Conservation (phyloP, 805 yeast genomes). For the Metschnikowia lachancei region DNA sequence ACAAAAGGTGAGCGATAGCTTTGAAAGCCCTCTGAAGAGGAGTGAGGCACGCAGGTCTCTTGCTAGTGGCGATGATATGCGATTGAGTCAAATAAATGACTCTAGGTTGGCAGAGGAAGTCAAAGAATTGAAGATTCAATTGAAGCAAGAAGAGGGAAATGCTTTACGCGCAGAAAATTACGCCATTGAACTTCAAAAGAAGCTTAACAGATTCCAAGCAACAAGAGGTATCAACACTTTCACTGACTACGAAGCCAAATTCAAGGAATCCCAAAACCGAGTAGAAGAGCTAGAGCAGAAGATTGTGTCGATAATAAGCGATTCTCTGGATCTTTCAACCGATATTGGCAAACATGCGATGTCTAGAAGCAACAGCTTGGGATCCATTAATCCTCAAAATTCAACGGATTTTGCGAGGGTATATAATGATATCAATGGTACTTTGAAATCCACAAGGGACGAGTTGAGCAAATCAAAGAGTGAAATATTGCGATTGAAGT, state of each 20-base stretch:
- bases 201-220: slow-evolving; percentile 40
- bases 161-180: slow-evolving; percentile 51
- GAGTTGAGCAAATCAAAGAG: slow-evolving; percentile 41
- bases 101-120: slow-evolving; percentile 37
- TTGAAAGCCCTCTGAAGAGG: slow-evolving; percentile 21
- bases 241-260: slow-evolving; percentile 38
- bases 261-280: slow-evolving; percentile 34
- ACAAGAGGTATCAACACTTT: slow-evolving; percentile 36
- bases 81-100: slow-evolving; percentile 17
- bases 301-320: slow-evolving; percentile 19
- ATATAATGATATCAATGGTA: slow-evolving; percentile 49
- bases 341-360: slow-evolving; percentile 12
- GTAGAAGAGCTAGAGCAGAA: slow-evolving; percentile 32
- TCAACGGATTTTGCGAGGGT: slow-evolving; percentile 46
- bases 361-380: slow-evolving; percentile 36
- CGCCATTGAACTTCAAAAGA: slow-evolving; percentile 44
- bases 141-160: slow-evolving; percentile 52
- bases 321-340: slow-evolving; percentile 9
- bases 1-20: slow-evolving; percentile 28
- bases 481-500: slow-evolving; percentile 41
- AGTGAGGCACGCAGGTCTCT: slow-evolving; percentile 29
- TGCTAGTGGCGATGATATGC: slow-evolving; percentile 33
- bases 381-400: slow-evolving; percentile 24
- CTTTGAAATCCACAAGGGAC: slow-evolving; percentile 43
- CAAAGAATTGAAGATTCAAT: slow-evolving; percentile 45